These are phyloP conservation scores for Torulaspora indica DNA, from an alignment of 805 yeast genomes.

Conservation along the genomic window DNA sequence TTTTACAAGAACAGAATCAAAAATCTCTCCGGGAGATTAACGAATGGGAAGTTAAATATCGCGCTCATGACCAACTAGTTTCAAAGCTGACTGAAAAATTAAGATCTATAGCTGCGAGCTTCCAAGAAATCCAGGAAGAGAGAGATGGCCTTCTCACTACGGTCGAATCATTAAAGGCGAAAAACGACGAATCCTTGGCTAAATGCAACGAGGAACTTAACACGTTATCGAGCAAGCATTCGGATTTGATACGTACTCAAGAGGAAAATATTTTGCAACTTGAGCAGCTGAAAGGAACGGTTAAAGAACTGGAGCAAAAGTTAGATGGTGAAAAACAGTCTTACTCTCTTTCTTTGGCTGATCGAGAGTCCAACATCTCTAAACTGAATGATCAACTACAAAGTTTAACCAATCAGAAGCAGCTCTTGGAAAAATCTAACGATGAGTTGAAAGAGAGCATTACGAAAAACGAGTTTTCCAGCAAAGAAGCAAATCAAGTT, in stretches of 20 bases:
- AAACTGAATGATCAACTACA: constrained; percentile 1
- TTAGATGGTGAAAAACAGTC: constrained; percentile 2
- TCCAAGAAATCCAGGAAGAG: constrained; percentile 28
- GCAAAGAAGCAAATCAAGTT: not conserved
- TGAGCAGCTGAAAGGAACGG: constrained; percentile 4
- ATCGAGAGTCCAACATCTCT: not conserved
- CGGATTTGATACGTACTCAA: constrained; percentile 9
- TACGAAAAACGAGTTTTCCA: not conserved
- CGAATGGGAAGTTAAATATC: constrained; percentile 28
- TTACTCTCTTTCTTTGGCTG: constrained; percentile 1
- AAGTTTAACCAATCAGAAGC: not conserved
- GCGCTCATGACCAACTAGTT: constrained; percentile 36
- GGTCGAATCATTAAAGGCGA: constrained; percentile 5
- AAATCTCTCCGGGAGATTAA: constrained; percentile 24
- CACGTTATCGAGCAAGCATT: constrained; percentile 9
- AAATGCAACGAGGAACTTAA: constrained; percentile 7
- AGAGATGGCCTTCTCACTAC: constrained; percentile 20
- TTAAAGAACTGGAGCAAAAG: constrained; percentile 1
- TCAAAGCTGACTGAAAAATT: constrained; percentile 45
- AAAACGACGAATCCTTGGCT: constrained; percentile 6
- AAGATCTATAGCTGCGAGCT: constrained; percentile 39
- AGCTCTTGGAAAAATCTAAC: not conserved
- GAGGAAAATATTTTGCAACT: constrained; percentile 10
- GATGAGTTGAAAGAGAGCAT: constrained; percentile 1
- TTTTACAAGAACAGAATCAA: constrained; percentile 14